phyloP scores from a whole-genome alignment of 2,329 filamentous ascomycete species.

The Ceratocystis alfenasii region DNA sequence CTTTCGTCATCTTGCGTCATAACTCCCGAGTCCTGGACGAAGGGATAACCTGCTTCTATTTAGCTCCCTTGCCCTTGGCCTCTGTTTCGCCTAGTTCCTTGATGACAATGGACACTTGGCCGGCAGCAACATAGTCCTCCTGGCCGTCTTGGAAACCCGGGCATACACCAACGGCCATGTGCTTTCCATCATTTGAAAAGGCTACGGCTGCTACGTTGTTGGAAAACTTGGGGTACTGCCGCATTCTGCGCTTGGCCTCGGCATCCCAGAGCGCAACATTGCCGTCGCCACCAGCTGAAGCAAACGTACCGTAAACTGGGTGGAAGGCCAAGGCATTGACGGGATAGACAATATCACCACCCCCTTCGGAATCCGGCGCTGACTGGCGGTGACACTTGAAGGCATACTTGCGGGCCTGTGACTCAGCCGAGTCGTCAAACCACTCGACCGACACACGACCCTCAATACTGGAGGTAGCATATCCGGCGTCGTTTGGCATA shows the following conservation, averaged over 20 bases:
- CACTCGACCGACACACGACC: conserved; percentile 93
- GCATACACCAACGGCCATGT: conserved; percentile 67
- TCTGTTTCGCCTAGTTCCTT: conserved; percentile 78
- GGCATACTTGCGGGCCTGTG: conserved; percentile 86
- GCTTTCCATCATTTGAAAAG: conserved; percentile 67
- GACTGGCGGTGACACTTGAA: conserved; percentile 95
- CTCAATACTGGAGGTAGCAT: conserved; percentile 85
- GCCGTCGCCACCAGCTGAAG: conserved; percentile 78
- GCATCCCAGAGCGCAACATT: conserved; percentile 92
- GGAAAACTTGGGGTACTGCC: conserved; percentile 75
- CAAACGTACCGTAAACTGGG: conserved; percentile 71
- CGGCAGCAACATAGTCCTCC: conserved; percentile 62
- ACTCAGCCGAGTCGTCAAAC: conserved; percentile 82
- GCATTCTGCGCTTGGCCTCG: conserved; percentile 75
- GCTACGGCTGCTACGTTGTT: conserved; percentile 65
- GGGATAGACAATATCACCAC: conserved; percentile 72
- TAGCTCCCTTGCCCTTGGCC: conserved; percentile 70
- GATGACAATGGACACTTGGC: conserved; percentile 65
- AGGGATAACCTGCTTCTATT: conserved; percentile 35
- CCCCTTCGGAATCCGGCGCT: conserved; percentile 42
- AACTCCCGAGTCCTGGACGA: not conserved
- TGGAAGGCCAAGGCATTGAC: conserved; percentile 87
- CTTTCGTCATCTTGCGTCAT: not conserved
- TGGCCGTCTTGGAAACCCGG: conserved; percentile 81
- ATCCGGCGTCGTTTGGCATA: conserved; percentile 93